These are phyloP conservation scores for Fusarium subtropicale DNA, from an alignment of 2,329 filamentous ascomycete species.

Conservation along the genomic window DNA sequence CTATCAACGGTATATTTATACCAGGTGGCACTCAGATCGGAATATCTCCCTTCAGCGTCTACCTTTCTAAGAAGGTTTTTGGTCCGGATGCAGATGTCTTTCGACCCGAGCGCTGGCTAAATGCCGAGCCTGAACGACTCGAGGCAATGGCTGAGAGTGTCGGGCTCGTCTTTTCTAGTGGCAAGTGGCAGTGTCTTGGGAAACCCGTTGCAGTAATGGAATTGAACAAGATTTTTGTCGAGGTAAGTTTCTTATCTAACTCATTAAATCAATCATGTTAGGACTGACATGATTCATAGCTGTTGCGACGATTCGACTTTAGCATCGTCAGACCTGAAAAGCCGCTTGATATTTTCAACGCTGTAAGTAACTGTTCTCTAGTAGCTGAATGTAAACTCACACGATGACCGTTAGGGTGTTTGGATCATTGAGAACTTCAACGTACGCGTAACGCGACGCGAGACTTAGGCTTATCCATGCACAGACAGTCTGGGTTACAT, in stretches of 20 bases:
- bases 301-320: slow-evolving; percentile 34
- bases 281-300: neutral
- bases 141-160: slow-evolving; percentile 50
- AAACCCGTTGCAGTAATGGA: slow-evolving; percentile 55
- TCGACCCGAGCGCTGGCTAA: slow-evolving; percentile 54
- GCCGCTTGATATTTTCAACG: slow-evolving; percentile 27
- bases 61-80: slow-evolving; percentile 49
- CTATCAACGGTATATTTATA: slow-evolving; percentile 54
- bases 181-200: slow-evolving; percentile 55
- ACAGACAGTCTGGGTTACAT: no score
- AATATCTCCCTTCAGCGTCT: slow-evolving; percentile 49
- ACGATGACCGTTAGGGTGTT: neutral
- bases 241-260: slow-evolving; percentile 49
- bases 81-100: slow-evolving; percentile 52
- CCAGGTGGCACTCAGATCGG: slow-evolving; percentile 50
- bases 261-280: rapidly evolving
- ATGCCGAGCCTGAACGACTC: slow-evolving; percentile 47
- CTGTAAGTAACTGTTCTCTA: neutral
- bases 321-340: slow-evolving; percentile 15
- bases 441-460: slow-evolving; percentile 13
- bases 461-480: neutral
- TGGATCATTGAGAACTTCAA: slow-evolving; percentile 32
- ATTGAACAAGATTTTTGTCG: slow-evolving; percentile 54
- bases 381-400: neutral
- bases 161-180: slow-evolving; percentile 55